These are phyloP conservation scores for Leptosphaerulina australis DNA, from an alignment of 2,329 filamentous ascomycete species.

Conservation along the genomic window DNA sequence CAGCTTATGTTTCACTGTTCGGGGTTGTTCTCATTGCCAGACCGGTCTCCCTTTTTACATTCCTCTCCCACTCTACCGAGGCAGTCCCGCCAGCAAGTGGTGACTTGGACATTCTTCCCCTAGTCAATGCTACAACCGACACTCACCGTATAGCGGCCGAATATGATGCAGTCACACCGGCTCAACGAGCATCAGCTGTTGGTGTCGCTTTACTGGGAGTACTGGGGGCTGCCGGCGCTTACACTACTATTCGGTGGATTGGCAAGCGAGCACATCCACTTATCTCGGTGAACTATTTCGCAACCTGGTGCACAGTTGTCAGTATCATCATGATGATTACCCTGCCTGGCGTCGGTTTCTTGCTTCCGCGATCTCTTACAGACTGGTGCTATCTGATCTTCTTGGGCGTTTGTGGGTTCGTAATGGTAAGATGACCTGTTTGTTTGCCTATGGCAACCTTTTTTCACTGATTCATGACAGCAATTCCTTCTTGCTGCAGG, in stretches of 20 bases:
- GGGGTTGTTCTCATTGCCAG: conserved; percentile 85
- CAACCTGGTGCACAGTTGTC: conserved; percentile 71
- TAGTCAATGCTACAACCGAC: conserved; percentile 39
- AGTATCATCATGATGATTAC: conserved; percentile 64
- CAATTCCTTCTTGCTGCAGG: conserved; percentile 86
- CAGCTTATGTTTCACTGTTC: conserved; percentile 73
- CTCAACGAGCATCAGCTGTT: conserved; percentile 72
- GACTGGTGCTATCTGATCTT: conserved; percentile 73
- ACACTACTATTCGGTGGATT: conserved; percentile 77
- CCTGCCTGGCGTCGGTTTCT: conserved; percentile 62
- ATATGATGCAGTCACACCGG: conserved; percentile 59
- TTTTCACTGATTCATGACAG: conserved; percentile 28
- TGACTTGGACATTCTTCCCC: conserved; percentile 4
- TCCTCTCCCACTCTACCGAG: conserved; percentile 30
- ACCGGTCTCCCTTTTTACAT: conserved; percentile 64
- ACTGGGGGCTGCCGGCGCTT: conserved; percentile 74
- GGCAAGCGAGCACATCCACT: conserved; percentile 79
- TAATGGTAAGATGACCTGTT: conserved; percentile 59
- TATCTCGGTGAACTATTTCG: conserved; percentile 87
- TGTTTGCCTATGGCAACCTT: neutral
- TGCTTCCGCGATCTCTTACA: conserved; percentile 58
- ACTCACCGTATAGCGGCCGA: conserved; percentile 39
- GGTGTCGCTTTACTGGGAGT: conserved; percentile 77
- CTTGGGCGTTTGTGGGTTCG: conserved; percentile 75
- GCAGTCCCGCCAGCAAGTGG: conserved; percentile 20